Evolutionary conservation across 169 alveolate species (phyloP), one percentile per base, ranked within the genome.

Genomic region (Cryptosporidium sp.): DNA sequence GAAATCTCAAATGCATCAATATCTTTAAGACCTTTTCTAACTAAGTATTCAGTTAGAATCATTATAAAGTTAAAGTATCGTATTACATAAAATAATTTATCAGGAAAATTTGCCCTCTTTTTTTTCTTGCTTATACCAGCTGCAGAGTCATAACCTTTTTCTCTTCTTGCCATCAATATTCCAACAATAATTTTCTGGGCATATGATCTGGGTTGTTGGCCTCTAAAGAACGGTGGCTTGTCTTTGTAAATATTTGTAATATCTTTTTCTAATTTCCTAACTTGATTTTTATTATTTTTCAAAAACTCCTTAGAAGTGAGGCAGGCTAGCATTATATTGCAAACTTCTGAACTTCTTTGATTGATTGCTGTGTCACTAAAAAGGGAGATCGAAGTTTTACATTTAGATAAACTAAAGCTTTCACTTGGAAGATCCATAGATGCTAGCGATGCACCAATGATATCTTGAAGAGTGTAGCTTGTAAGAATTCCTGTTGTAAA

Each of bases 381-480:
- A 21, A 26, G 33, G 5, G 61, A n/a, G 1, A 80, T 48, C 43
- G 89, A 43, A 48, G 3, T 1, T n/a, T 41, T 59, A 62, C 89
- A 80, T 12, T 45, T 62, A 33, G 80, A 29, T 23, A 65, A 12
- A 41, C 75, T 80, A 59, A 80, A 80, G 26, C 89, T 70, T 48
- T 80, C 89, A 45, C 75, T 80, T 29, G 89, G 89, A 26, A 80
- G 65, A 16, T 80, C 89, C 89, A 80, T 80, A 21, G 89, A 80
- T 23, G 45, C 80, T 9, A 80, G 48, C 23, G 89, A 69, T 12
- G 89, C 74, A 5, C 89, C 89, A 23, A 80, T 33, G 10, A 80
- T 80, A 59, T 80, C 89, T 58, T 80, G 89, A 16, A 80, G 41
- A 14, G 89, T 62, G 21, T 80, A 80, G 29, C 89, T 80, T 26